Evolutionary conservation across 352 stramenopile genomes (phyloP).

Genomic region (Phytopythium montanum): DNA sequence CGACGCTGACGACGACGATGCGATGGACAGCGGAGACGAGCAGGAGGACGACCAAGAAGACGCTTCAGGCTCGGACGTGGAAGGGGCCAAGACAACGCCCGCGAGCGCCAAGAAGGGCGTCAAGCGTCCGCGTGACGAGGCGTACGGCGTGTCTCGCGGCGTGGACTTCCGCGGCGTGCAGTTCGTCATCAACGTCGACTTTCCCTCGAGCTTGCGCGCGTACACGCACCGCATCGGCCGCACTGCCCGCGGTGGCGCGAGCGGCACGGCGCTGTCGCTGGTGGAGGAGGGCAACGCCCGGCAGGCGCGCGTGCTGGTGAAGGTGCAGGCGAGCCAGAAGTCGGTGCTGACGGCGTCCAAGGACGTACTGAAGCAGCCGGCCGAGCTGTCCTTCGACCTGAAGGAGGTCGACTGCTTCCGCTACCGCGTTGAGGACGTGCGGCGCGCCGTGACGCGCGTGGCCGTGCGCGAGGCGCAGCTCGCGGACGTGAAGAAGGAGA

Average conservation of each 20-base stretch:
- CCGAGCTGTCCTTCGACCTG: constrained; percentile 96
- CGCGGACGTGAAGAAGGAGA: constrained; percentile 96
- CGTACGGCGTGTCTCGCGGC: constrained; percentile 96
- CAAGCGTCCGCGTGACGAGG: constrained; percentile 74
- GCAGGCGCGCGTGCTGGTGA: constrained; percentile 80
- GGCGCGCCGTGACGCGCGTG: constrained; percentile 92
- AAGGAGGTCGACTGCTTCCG: constrained; percentile 98
- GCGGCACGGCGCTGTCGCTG: constrained; percentile 96
- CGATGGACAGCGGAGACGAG: constrained; percentile 29
- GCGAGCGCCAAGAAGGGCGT: constrained; percentile 32
- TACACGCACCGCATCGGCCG: constrained; percentile 99
- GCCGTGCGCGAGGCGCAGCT: constrained; percentile 94
- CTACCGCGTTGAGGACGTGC: constrained; percentile 96
- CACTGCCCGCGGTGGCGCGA: constrained; percentile 94
- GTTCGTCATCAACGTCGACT: constrained; percentile 99
- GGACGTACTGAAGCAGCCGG: constrained; percentile 90
- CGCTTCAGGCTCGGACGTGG: constrained; percentile 32
- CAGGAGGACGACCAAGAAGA: constrained; percentile 31
- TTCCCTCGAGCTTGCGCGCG: constrained; percentile 91
- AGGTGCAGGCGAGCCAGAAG: constrained; percentile 93
- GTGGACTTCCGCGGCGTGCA: constrained; percentile 98
- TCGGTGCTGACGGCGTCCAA: constrained; percentile 71
- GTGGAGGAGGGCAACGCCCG: constrained; percentile 79
- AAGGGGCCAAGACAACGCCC: constrained; percentile 11
- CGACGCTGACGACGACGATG: constrained; percentile 44